Conservation (phyloP, 1,139 yeast genomes). For the Hanseniaspora uvarum region DNA sequence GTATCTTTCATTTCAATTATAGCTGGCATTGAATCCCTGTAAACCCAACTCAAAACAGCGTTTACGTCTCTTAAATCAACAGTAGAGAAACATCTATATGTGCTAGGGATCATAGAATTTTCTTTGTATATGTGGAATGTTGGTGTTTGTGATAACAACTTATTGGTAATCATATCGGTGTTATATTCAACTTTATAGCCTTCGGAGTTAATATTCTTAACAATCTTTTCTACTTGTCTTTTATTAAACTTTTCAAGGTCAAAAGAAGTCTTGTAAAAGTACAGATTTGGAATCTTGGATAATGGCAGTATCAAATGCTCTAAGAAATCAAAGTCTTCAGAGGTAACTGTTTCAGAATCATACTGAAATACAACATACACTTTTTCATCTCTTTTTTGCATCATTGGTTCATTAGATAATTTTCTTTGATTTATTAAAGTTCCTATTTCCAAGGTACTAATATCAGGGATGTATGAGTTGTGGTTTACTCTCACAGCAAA, state of each 20-base stretch:
- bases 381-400: slow-evolving; percentile 25
- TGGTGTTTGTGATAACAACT: slow-evolving; percentile 50
- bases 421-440: slow-evolving; percentile 13
- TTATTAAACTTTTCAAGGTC: slow-evolving; percentile 39
- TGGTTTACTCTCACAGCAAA: slow-evolving; percentile 35
- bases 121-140: slow-evolving; percentile 52
- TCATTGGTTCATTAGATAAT: slow-evolving; percentile 23
- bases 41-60: slow-evolving; percentile 42
- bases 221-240: slow-evolving; percentile 36
- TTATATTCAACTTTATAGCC: slow-evolving; percentile 36
- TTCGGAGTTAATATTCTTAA: slow-evolving; percentile 34
- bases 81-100: slow-evolving; percentile 52
- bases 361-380: slow-evolving; percentile 46
- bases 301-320: slow-evolving; percentile 51
- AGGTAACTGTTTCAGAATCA: slow-evolving; percentile 41
- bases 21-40: slow-evolving; percentile 41
- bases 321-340: slow-evolving; percentile 52
- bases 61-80: slow-evolving; percentile 48
- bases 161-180: slow-evolving; percentile 36
- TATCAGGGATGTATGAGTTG: slow-evolving; percentile 33
- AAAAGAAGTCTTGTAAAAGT: slow-evolving; percentile 45
- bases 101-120: slow-evolving; percentile 41
- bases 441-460: slow-evolving; percentile 32
- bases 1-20: slow-evolving; percentile 42
- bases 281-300: slow-evolving; percentile 47